Base-by-base conservation (phyloP, 2,329 filamentous ascomycete species). In the Penicillium rolfsii region DNA sequence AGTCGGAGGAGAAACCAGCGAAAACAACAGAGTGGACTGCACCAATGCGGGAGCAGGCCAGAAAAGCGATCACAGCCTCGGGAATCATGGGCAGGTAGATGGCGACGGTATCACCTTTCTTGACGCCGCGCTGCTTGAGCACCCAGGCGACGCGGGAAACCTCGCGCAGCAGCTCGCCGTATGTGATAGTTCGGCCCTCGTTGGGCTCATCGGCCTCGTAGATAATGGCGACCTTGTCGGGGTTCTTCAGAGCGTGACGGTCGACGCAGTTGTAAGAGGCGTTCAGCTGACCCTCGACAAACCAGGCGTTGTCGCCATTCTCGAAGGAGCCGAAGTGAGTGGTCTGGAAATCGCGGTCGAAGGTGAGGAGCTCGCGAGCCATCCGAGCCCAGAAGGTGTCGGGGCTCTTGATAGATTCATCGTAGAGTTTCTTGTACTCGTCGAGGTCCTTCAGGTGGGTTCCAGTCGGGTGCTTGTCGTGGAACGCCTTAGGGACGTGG, bases 11-110 rank as follows among this genome's bases (percentile, higher is more conserved):
- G 85, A 99, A 99, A 62, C 95, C 95, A 58, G 95, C 95, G 74
- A 99, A 99, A 67, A 99, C 90, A 58, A 99, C 94, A 0, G 95
- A 98, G 85, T 99, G 95, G 4, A 99, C 86, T 43, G 95, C 95
- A 64, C 95, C 95, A 70, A 99, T 96, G 74, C 95, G 91, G 40
- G 89, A 82, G 78, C 93, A 96, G 63, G 95, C 95, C 59, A 99
- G 84, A 78, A 99, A 91, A 57, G 95, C 90, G 72, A 99, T 84
- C 60, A 99, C 73, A 6, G 95, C 95, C 80, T 99, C 94, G 58
- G 95, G 95, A 78, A 99, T 97, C 95, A 99, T 99, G 77, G 95
- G 95, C 67, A 99, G 82, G 83, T 99, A 99, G 68, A 99, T 91
- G 65, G 93, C 95, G 59, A 99, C 93, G 4, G 93, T 97, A 80